A percentile compares a stretch with the other conserved stretches of the same genome.
Conservation (phyloP, 2,329 filamentous ascomycete species). For the Aspergillus pseudoglaucus region DNA sequence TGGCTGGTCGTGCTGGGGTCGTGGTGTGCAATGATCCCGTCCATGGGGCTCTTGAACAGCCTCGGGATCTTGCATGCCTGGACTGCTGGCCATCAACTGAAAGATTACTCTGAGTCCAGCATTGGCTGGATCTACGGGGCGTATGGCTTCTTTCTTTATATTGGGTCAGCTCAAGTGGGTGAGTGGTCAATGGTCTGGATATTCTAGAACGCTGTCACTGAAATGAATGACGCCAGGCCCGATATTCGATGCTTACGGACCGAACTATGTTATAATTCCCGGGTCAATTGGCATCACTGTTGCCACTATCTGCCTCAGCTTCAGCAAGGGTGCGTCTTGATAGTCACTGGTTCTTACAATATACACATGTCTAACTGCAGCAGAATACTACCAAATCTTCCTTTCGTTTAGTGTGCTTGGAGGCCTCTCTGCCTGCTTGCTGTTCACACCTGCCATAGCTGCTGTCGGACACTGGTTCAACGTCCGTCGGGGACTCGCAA, state of each 20-base stretch:
- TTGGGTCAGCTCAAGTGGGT: slow-evolving; percentile 20
- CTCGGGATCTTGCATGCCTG: slow-evolving; percentile 36
- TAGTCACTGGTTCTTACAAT: slow-evolving; percentile 9
- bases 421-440: slow-evolving; percentile 23
- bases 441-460: slow-evolving; percentile 27
- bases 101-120: slow-evolving; percentile 24
- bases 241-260: slow-evolving; percentile 33
- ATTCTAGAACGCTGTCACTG: not conserved
- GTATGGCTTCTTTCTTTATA: slow-evolving; percentile 36
- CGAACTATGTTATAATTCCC: slow-evolving; percentile 22
- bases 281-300: slow-evolving; percentile 19
- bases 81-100: slow-evolving; percentile 32
- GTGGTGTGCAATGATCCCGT: slow-evolving; percentile 35
- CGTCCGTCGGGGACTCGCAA: slow-evolving; percentile 24
- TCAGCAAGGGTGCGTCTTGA: not conserved
- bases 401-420: slow-evolving; percentile 30
- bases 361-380: slow-evolving; percentile 13
- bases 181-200: not conserved
- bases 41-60: slow-evolving; percentile 37
- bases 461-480: slow-evolving; percentile 31
- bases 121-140: slow-evolving; percentile 39
- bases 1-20: slow-evolving; percentile 41
- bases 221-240: slow-evolving; percentile 22
- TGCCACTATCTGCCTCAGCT: slow-evolving; percentile 10
- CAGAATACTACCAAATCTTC: slow-evolving; percentile 34